Percentiles rank a stretch among this genome's conserved stretches.
phyloP scores from a whole-genome alignment of 1,139 yeast species.

The Suhomyces ambrosiae region DNA sequence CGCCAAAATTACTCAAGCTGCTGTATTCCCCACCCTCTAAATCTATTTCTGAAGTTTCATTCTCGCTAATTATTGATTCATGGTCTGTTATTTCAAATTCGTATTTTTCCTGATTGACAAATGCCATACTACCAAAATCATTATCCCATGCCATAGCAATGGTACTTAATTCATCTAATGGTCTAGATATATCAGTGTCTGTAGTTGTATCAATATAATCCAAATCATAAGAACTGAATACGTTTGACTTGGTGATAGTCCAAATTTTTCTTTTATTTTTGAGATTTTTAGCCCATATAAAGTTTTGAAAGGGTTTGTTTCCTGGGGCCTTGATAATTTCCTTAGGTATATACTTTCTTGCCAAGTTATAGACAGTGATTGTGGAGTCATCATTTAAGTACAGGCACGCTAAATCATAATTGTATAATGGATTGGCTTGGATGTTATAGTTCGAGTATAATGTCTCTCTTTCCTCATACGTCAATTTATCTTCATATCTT shows the following conservation, averaged over 20 bases:
- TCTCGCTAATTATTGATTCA: slow-evolving; percentile 14
- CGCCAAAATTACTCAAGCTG: slow-evolving; percentile 11
- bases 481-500: slow-evolving; percentile 17
- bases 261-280: slow-evolving; percentile 32
- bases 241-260: slow-evolving; percentile 50
- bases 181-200: slow-evolving; percentile 43
- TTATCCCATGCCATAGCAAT: slow-evolving; percentile 60
- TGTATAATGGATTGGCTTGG: slow-evolving; percentile 28
- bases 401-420: slow-evolving; percentile 74
- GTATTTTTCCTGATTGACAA: slow-evolving; percentile 53
- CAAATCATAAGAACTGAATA: slow-evolving; percentile 58
- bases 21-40: slow-evolving; percentile 4
- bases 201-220: slow-evolving; percentile 23
- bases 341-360: slow-evolving; percentile 74
- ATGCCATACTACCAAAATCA: slow-evolving; percentile 48
- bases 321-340: slow-evolving; percentile 62
- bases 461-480: slow-evolving; percentile 33
- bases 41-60: slow-evolving; percentile 10
- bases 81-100: slow-evolving; percentile 37
- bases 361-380: slow-evolving; percentile 71
- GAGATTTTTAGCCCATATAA: slow-evolving; percentile 43
- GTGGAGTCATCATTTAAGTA: slow-evolving; percentile 77
- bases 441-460: slow-evolving; percentile 14
- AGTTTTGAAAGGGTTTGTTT: slow-evolving; percentile 46
- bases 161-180: slow-evolving; percentile 55